Evolutionary conservation across 2,329 filamentous ascomycete species (phyloP).

Genomic region (Pseudogymnoascus sp.): DNA sequence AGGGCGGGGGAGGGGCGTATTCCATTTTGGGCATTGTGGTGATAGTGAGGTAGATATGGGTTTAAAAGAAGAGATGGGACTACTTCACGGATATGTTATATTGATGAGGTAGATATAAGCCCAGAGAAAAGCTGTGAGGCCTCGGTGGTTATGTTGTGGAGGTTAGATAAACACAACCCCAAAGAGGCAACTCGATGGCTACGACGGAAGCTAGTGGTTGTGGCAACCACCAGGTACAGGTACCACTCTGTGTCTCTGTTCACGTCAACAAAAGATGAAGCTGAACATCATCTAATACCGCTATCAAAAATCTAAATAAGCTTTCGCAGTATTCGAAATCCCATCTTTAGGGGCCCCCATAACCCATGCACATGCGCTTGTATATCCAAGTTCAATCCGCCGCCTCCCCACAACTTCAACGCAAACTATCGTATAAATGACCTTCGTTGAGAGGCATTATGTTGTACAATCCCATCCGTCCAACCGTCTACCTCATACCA

Average conservation of each 20-base stretch:
- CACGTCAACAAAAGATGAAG: neutral
- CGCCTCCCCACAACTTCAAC: neutral
- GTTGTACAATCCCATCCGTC: neutral
- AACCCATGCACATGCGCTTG: neutral
- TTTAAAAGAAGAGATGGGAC: neutral
- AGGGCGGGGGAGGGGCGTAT: neutral
- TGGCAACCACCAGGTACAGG: neutral
- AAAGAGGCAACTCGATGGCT: neutral
- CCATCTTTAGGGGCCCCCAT: neutral
- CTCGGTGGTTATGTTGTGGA: neutral
- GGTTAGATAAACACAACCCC: neutral
- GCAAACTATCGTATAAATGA: constrained; percentile 5
- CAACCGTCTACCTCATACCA: neutral
- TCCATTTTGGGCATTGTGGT: constrained; percentile 1
- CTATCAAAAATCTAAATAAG: constrained; percentile 1
- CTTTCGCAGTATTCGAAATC: neutral
- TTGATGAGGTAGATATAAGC: neutral
- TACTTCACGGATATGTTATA: neutral
- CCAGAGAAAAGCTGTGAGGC: neutral
- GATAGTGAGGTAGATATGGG: neutral
- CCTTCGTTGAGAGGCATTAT: neutral
- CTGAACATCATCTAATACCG: neutral
- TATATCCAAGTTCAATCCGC: neutral
- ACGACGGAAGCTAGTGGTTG: neutral
- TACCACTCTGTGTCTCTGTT: neutral